phyloP scores from a whole-genome alignment of 1,284 basidiomycete genomes.

The Leccinum variabile region DNA sequence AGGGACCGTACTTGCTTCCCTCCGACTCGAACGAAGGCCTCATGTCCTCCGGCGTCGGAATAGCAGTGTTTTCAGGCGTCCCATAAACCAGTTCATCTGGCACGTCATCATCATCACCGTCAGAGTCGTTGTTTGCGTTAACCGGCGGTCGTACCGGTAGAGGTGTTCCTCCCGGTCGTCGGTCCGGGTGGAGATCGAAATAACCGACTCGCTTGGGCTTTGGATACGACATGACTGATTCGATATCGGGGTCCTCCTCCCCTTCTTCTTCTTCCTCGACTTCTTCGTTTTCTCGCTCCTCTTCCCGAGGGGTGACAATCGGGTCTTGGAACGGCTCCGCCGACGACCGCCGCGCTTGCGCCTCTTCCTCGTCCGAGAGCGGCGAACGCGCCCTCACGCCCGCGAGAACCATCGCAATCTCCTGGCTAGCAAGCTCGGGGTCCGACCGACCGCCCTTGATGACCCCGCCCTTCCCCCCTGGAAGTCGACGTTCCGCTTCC shows the following conservation, averaged over 20 bases:
- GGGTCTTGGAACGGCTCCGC: constrained; percentile 9
- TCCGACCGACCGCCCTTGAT: constrained; percentile 53
- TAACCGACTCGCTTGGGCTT: constrained; percentile 53
- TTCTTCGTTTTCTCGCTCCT: not conserved
- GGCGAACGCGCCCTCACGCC: constrained; percentile 56
- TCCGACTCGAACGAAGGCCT: constrained; percentile 36
- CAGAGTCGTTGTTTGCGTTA: constrained; percentile 35
- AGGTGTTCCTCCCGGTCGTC: constrained; percentile 34
- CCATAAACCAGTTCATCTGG: constrained; percentile 37
- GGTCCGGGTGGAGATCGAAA: constrained; percentile 68
- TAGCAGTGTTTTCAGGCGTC: constrained; percentile 23
- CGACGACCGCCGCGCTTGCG: constrained; percentile 10
- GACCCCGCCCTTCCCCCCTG: constrained; percentile 19
- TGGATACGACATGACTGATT: constrained; percentile 39
- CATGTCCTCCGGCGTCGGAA: constrained; percentile 26
- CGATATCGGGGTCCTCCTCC: constrained; percentile 35
- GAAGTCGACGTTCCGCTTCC: constrained; percentile 46
- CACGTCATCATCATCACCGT: constrained; percentile 28
- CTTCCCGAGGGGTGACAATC: constrained; percentile 13
- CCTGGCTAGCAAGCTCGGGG: constrained; percentile 69
- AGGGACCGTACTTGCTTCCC: constrained; percentile 36
- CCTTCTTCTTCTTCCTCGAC: constrained; percentile 36
- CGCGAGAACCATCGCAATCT: constrained; percentile 70
- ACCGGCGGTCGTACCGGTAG: constrained; percentile 34
- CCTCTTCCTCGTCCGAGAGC: constrained; percentile 43